A percentile compares a stretch with the other conserved stretches of the same genome.
Evolutionary conservation across 768 basidiomycete genomes (phyloP).

Genomic region (Xerocomellus chrysenteron): DNA sequence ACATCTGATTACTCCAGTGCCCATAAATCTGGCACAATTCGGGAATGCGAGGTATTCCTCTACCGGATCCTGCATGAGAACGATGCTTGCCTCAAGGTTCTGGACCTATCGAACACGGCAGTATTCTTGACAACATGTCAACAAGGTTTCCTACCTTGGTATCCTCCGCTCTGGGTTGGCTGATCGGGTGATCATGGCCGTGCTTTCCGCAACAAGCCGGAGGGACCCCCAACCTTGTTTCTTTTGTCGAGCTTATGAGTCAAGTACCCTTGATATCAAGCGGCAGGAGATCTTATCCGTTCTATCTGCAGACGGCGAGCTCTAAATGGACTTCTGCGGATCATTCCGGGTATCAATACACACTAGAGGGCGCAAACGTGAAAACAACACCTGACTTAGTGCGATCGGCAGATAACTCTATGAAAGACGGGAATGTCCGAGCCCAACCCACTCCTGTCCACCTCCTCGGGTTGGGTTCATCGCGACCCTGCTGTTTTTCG

Average conservation of each 20-base stretch:
- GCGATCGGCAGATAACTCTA: conserved; percentile 12
- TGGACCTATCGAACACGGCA: conserved; percentile 15
- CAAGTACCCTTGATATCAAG: conserved; percentile 22
- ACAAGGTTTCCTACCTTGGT: conserved; percentile 6
- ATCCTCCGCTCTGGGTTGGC: neutral
- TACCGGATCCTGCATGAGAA: conserved; percentile 23
- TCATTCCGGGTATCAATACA: conserved; percentile 26
- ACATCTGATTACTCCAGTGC: conserved; percentile 5
- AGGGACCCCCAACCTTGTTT: conserved; percentile 22
- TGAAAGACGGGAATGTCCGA: neutral
- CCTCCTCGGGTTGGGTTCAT: neutral
- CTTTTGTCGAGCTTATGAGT: conserved; percentile 12
- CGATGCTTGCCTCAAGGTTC: conserved; percentile 14
- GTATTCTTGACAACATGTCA: conserved; percentile 11
- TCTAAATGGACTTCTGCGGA: conserved; percentile 23
- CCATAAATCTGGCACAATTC: conserved; percentile 2
- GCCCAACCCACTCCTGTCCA: conserved; percentile 1
- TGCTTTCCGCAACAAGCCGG: conserved; percentile 8
- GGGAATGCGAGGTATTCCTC: conserved; percentile 5
- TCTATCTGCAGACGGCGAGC: conserved; percentile 19
- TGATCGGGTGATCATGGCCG: conserved; percentile 14
- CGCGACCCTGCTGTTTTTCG: neutral
- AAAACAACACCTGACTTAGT: conserved; percentile 3
- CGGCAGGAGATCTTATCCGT: conserved; percentile 20
- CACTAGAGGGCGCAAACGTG: conserved; percentile 15